Conservation (phyloP, 257 asterid species). For the Leptodermis oblonga region DNA sequence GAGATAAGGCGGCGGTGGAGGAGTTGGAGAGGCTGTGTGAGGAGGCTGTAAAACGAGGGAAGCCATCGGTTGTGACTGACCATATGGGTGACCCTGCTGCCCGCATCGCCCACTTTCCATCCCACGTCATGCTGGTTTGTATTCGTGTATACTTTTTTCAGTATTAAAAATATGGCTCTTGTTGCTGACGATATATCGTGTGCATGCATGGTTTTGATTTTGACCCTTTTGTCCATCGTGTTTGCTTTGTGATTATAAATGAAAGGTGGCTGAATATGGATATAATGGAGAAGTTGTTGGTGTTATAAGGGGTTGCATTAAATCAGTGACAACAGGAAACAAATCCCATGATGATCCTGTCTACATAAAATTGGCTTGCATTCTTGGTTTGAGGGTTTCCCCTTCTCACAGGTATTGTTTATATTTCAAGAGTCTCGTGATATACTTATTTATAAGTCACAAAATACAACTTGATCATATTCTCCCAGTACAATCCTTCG, state of each 20-base stretch:
- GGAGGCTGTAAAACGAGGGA: constrained; percentile 67
- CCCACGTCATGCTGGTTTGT: constrained; percentile 70
- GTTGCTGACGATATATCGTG: too few relatives aligned
- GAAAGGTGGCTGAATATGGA: constrained; percentile 62
- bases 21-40: constrained; percentile 74
- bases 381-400: constrained; percentile 78
- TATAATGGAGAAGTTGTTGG: constrained; percentile 54
- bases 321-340: constrained; percentile 54
- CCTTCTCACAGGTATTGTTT: constrained; percentile 54
- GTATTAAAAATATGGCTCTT: too few relatives aligned
- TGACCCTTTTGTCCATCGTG: neutral
- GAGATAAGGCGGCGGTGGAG: constrained; percentile 67
- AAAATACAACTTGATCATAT: too few relatives aligned
- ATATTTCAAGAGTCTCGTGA: too few relatives aligned
- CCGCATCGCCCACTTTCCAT: constrained; percentile 50
- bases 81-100: constrained; percentile 84
- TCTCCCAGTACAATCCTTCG: neutral
- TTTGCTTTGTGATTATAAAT: neutral
- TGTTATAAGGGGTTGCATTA: constrained; percentile 64
- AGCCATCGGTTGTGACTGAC: constrained; percentile 62
- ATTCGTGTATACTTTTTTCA: too few relatives aligned
- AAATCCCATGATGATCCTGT: constrained; percentile 29
- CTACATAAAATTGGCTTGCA: constrained; percentile 61
- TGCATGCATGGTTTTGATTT: neutral
- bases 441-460: too few relatives aligned